Conservation (phyloP, 495 filamentous ascomycete genomes). For the Penicillium robsamsonii region DNA sequence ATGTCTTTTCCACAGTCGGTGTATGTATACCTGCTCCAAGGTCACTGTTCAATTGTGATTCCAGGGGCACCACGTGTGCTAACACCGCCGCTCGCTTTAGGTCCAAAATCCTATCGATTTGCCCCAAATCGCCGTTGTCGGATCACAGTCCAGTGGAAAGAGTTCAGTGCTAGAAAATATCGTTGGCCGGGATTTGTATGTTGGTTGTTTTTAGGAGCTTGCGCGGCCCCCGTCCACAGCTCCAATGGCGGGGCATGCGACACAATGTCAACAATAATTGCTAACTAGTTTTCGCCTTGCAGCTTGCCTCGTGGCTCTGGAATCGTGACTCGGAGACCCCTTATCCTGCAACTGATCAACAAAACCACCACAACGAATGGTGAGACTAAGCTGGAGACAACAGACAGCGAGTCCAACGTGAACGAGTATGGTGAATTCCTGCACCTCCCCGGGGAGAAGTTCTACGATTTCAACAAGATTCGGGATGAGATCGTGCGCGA, state of each 20-base stretch:
- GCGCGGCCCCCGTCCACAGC: constrained; percentile 5
- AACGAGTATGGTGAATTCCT: constrained; percentile 99
- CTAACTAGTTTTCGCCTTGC: constrained; percentile 25
- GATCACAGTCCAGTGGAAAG: constrained; percentile 98
- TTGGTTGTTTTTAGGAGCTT: constrained; percentile 9
- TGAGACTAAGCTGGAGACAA: constrained; percentile 60
- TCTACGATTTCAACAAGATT: constrained; percentile 99
- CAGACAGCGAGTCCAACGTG: constrained; percentile 81
- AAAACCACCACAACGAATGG: constrained; percentile 70
- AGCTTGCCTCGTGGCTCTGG: constrained; percentile 97
- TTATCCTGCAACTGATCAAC: constrained; percentile 98
- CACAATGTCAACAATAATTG: constrained; percentile 25
- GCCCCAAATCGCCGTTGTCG: constrained; percentile 97
- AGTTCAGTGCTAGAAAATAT: constrained; percentile 99
- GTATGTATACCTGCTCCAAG: constrained; percentile 55
- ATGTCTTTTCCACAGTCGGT: constrained; percentile 98
- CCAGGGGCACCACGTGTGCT: constrained; percentile 16
- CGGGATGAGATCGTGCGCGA: constrained; percentile 96
- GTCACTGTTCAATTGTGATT: constrained; percentile 11
- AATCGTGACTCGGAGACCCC: constrained; percentile 94
- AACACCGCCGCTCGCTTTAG: constrained; percentile 46
- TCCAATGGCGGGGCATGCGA: constrained; percentile 17
- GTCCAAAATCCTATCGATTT: constrained; percentile 98
- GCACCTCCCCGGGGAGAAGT: constrained; percentile 97
- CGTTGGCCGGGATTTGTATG: constrained; percentile 97